Percentiles rank a stretch among this genome's conserved stretches.
These are phyloP conservation scores for Coemansia sp. DNA, from an alignment of 192 early-diverging fungal species.

Conservation along the genomic window DNA sequence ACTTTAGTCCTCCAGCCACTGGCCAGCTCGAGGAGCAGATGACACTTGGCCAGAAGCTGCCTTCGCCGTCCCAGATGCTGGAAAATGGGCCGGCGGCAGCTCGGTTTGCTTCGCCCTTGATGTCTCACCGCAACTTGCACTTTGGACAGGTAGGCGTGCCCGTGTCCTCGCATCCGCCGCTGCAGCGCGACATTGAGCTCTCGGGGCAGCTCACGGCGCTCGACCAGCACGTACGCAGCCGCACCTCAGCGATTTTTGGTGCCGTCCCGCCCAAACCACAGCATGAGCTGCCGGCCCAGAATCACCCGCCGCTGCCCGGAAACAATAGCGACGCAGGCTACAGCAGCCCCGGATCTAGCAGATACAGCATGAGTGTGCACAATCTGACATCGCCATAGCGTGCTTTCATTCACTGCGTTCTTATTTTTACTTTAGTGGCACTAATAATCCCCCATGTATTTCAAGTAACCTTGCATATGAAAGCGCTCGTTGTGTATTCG, in stretches of 20 bases:
- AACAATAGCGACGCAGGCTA: constrained; percentile 7
- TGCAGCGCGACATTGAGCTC: not conserved
- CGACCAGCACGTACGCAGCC: constrained; percentile 20
- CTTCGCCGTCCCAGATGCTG: constrained; percentile 5
- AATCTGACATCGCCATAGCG: constrained; percentile 38
- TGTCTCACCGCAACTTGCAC: not conserved
- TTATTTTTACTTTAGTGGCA: too few relatives aligned
- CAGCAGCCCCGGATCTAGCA: constrained; percentile 11
- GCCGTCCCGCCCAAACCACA: not conserved
- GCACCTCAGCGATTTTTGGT: not conserved
- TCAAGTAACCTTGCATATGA: too few relatives aligned
- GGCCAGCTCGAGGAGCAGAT: not conserved
- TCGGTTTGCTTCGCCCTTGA: not conserved
- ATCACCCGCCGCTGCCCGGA: not conserved
- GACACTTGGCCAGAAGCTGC: not conserved
- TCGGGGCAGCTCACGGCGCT: not conserved
- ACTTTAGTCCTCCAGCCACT: not conserved
- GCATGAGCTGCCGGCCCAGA: not conserved
- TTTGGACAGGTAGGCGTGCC: not conserved
- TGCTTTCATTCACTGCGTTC: not conserved
- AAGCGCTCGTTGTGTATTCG: not conserved
- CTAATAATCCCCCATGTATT: too few relatives aligned
- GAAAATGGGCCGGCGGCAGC: not conserved
- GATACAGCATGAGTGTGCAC: constrained; percentile 47
- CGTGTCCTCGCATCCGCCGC: not conserved